Base-by-base conservation (phyloP, 345 rosid genomes). In the Sisymbrium irio region DNA sequence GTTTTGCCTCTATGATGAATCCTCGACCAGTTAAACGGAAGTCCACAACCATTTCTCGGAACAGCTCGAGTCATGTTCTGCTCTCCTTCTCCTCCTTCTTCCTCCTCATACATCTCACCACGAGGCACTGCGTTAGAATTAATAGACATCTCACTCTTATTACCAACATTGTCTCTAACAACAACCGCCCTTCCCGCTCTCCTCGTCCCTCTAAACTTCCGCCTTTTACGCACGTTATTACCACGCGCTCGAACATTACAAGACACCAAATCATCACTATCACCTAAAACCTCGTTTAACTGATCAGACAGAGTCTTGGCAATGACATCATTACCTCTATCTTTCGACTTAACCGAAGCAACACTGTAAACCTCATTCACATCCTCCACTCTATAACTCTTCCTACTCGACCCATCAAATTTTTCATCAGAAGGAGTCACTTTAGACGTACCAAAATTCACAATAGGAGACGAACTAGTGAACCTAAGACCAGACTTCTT, bases 11-110 rank as follows among this genome's bases (percentile, higher is more conserved):
- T 79, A 20, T 89, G 81, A 78, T 96, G 99, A 71, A 96, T 92
- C 71, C 96, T 85, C 5, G 99, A 96, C 99, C 99, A 96, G 68
- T 96, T 96, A 86, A 89, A 96, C 1, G 97, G 98, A 49, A 96
- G 83, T 46, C 99, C 99, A 79, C 99, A 96, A 41, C 96, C 93
- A 62, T 92, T 95, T 77, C 84, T 77, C 2, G 97, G 98, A 56
- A 30, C 68, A 77, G 79, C 94, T 71, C 80, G 72, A 6, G 72
- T 76, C 73, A 92, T 88, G 72, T 82, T 25, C 22, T 65, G 85
- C 30, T 75, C 89, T 46, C 74, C 91, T 66, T 77, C 83, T 59
- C n/a, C n/a, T n/a, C n/a, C n/a, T n/a, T n/a, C n/a, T n/a, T n/a
- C n/a, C n/a, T 78, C 91, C 76, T 42, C 76, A 77, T 62, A 57